Conservation (phyloP, 208 protist genomes). For the Herpetomonas samuelpessoai region DNA sequence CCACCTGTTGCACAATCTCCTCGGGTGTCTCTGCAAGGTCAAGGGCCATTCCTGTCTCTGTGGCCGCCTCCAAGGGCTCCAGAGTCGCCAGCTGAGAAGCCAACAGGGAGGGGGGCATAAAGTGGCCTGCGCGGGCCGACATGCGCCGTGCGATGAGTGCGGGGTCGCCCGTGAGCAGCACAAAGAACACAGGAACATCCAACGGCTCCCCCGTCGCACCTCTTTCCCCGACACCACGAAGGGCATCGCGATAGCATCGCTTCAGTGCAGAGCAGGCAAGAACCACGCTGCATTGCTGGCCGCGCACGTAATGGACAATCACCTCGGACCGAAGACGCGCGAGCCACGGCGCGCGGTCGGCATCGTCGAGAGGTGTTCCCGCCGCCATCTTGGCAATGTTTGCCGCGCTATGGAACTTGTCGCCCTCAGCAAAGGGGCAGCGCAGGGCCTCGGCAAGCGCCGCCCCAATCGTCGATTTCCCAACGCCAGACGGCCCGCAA, state of each 20-base stretch:
- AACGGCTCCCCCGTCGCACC: neutral
- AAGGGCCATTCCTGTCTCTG: conserved; percentile 34
- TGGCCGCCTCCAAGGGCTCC: conserved; percentile 33
- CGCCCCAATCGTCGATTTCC: conserved; percentile 75
- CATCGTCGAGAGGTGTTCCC: conserved; percentile 67
- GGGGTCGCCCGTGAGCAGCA: conserved; percentile 35
- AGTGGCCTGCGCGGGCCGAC: conserved; percentile 43
- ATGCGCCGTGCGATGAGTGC: conserved; percentile 38
- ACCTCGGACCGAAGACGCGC: conserved; percentile 32
- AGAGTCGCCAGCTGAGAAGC: conserved; percentile 54
- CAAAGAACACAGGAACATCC: conserved; percentile 39
- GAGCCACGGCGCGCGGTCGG: conserved; percentile 78
- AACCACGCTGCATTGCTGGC: conserved; percentile 26
- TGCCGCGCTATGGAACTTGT: conserved; percentile 57
- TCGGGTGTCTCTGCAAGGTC: conserved; percentile 19
- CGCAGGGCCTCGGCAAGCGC: conserved; percentile 36
- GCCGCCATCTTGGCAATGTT: conserved; percentile 65
- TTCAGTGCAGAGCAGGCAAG: conserved; percentile 70
- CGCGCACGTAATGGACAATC: conserved; percentile 10
- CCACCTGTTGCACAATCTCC: conserved; percentile 23
- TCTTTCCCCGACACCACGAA: conserved; percentile 23
- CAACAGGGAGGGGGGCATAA: conserved; percentile 57
- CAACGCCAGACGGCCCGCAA: conserved; percentile 63
- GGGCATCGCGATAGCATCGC: conserved; percentile 49
- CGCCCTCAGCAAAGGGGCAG: conserved; percentile 59